Base-by-base conservation (phyloP, 2,329 filamentous ascomycete genomes). In the Cryphonectria parasitica region DNA sequence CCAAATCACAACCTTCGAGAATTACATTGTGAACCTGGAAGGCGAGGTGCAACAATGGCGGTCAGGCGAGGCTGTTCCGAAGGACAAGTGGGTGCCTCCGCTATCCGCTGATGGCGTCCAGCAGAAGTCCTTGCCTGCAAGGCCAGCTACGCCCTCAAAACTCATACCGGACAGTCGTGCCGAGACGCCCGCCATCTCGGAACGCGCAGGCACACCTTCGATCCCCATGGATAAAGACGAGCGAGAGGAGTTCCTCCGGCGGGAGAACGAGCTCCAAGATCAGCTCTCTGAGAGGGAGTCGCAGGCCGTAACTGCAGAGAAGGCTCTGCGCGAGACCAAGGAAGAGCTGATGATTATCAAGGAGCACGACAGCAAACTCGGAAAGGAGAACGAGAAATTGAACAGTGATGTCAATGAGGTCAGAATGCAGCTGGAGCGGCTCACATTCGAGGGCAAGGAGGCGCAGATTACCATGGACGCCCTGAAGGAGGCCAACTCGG, bases 391-490 rank as follows among this genome's bases (percentile, higher is more conserved):
- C 75, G 96, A 99, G 80, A 91, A 89, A 74, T 86, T 98, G 71
- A 92, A 90, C 15, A 88, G 89, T 69, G 95, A 98, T 78, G 89
- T 95, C 72, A 98, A 98, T 77, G 94, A 97, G 78, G 89, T 97
- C 78, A 95, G 93, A 80, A 97, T 99, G 95, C 94, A 98, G 78
- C 87, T 99, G 36, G 96, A 99, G 84, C 94, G 97, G 79, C 88
- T 99, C 68, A 92, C 91, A 4, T 99, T 98, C 76, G 96, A 99
- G 85, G 92, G 93, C 84, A 98, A 98, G 83, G 96, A 99, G 82
- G 94, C 94, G 15, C 90, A 92, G 76, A 99, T 99, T 79, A 98
- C 95, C 41, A 98, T 99, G 93, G 96, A 99, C 78, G 92, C 94
- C 54, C 85, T 99, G 66, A 98, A 98, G 83, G 96, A 98, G 80